A percentile compares a stretch with the other conserved stretches of the same genome.
Evolutionary conservation across 345 rosid species (phyloP).

Genomic region (Barbarea vulgaris): DNA sequence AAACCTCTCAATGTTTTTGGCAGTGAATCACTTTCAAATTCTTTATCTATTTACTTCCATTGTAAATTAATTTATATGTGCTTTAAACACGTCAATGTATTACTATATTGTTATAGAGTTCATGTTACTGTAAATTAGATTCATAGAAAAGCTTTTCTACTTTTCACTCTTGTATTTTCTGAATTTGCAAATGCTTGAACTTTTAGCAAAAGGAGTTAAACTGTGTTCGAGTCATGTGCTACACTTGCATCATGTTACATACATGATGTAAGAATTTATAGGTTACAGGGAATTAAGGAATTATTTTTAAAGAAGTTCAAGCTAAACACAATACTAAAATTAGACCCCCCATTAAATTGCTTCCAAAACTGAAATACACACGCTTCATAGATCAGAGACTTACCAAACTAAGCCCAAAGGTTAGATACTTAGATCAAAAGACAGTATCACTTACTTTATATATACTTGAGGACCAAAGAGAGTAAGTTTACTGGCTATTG

Average conservation of each 20-base stretch:
- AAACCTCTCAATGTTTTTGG: constrained; percentile 11
- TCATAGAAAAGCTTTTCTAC: neutral
- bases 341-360: constrained; percentile 1
- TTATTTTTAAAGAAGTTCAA: constrained; percentile 5
- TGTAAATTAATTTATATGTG: neutral
- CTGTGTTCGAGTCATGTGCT: neutral
- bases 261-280: neutral
- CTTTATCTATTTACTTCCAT: neutral
- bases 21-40: neutral
- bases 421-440: neutral
- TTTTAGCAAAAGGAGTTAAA: neutral
- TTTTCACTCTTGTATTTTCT: neutral
- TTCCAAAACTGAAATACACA: neutral
- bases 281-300: neutral
- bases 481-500: neutral
- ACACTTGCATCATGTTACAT: neutral
- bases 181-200: neutral
- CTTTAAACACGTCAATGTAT: neutral
- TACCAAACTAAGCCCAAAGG: neutral
- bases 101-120: constrained; percentile 20
- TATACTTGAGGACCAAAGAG: constrained; percentile 26
- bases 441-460: constrained; percentile 21
- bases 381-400: neutral
- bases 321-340: constrained; percentile 7
- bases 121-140: constrained; percentile 13